Evolutionary conservation across 2,329 filamentous ascomycete genomes (phyloP), one percentile per base, ranked within the genome.

Genomic region (Beauveria medogensis): DNA sequence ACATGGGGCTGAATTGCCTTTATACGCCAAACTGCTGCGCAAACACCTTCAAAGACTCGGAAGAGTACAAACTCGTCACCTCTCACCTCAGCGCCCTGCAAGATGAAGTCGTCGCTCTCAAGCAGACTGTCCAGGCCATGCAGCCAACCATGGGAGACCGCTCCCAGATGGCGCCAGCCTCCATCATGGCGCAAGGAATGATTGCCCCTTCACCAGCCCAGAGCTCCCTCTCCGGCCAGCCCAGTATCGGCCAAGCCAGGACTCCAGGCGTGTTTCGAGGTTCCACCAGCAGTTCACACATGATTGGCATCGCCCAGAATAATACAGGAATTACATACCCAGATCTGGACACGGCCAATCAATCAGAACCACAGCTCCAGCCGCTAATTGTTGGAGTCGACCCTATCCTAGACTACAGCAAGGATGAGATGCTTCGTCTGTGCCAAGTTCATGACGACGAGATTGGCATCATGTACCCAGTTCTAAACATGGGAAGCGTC

Each of bases 401-500:
- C 69, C 91, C 92, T 0, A 82, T 97, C 30, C 92, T 91, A 84
- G 80, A 86, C 8, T 83, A 95, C 54, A 83, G 83, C 59, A 87
- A 88, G 68, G 85, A 92, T 41, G 92, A 97, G 69, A 90, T 94
- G 68, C 73, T 93, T 22, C 84, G 91, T 1, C 75, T 97, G 16
- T 91, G 90, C 65, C 81, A 84, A 16, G 78, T 95, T 0, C 93
- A 94, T 69, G 90, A 96, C 66, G 92, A 97, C 67, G 92, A 97
- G 71, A 87, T 95, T 68, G 91, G 91, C 48, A 83, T 93, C 68
- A 95, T 96, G 91, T 96, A 96, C 71, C 93, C 93, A 0, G 83
- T 96, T 4, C 73, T 96, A 52, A 83, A 90, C 66, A 88, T 96
- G 41, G 83, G 89, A 47, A 80, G 81, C 47, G 77, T 95, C 44